Base-by-base conservation (phyloP, 768 basidiomycete genomes). In the Tulasnella sp. region DNA sequence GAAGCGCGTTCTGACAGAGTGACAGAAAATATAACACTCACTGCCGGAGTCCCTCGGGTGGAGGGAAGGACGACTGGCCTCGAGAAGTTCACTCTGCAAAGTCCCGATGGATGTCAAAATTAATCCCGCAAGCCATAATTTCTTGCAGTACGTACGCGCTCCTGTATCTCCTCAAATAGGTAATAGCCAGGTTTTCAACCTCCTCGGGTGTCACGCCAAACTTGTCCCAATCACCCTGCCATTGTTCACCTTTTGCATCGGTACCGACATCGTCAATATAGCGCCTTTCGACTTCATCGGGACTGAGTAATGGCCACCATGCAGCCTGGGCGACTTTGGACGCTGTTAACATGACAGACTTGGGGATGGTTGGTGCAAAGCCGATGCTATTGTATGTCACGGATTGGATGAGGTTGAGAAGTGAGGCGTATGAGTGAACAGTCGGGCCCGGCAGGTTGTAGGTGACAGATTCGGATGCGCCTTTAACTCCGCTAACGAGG, bases 231-330 rank as follows among this genome's bases (percentile, higher is more conserved):
- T 92, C 92, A 34, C 94, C 94, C 84, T 56, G 83, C 80, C 80
- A 84, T 44, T 82, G 86, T 83, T 79, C 86, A 81, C 81, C 83
- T 27, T 87, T 88, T 79, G 87, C 89, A 79, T 91, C 89, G 48
- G 87, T 87, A 12, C 84, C 84, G 16, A 84, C 78, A 85, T 99
- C 97, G 86, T 96, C 89, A 82, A 98, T 90, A 85, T 90, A 98
- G 80, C 95, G 90, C 83, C 98, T 88, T 83, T 90, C 89, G 31
- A 99, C 92, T 85, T 98, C 96, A 84, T 99, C 97, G 1, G 96
- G 94, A 84, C 90, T 91, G 74, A 98, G 88, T 48, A 93, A 89
- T 18, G 97, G 96, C 96, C 97, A 99, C 96, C 96, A 99, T 0
- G 85, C 88, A 80, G 82, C 85, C 84, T 90, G 93, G 86, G 88